Base-by-base conservation (phyloP, 2,329 filamentous ascomycete species). In the Colletotrichum orbiculare region DNA sequence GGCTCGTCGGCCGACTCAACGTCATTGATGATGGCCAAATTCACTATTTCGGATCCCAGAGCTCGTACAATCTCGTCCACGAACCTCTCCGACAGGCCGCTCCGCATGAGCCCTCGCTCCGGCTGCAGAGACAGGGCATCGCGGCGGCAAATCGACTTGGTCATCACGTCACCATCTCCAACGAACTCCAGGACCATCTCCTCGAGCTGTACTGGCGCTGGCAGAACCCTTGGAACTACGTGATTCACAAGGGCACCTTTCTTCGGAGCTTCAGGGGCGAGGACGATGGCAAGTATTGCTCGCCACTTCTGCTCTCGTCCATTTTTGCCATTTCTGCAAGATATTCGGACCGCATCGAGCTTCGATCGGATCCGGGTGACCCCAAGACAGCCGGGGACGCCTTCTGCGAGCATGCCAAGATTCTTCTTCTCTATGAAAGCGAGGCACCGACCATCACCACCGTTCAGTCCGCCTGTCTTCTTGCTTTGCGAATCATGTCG, bases 191-290 rank as follows among this genome's bases (percentile, higher is more conserved):
- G 38, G 60, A 69, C 8, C 72, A 74, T 37, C 63, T 74, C 0
- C 67, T 74, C 8, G 68, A 69, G 6, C 59, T 74, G 2, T 74
- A 69, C 39, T 74, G 69, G 67, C 49, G 54, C 4, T 74, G 73
- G 73, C 70, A 71, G 42, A 73, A 74, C 11, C 66, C 70, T 0
- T 73, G 72, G 71, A 67, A 68, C n/a, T 72, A 73, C 33, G 49
- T 74, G 11, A 63, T 74, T 1, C 66, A 71, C 46, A 70, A 71
- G 8, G 68, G 55, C 6, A 50, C 63, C 0, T 73, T 74, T 25
- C 41, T 68, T 17, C 42, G 49, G 11, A 69, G 65, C 25, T 68
- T 67, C n/a, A 42, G 57, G 1, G 65, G 47, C 3, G 49, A 65
- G 10, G 59, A 59, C 5, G 53, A 60, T 5, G 68, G 71, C 8